Percentiles rank a stretch among this genome's conserved stretches.
Conservation (phyloP, 148 eudicot species). For the Diospyros kaki region DNA sequence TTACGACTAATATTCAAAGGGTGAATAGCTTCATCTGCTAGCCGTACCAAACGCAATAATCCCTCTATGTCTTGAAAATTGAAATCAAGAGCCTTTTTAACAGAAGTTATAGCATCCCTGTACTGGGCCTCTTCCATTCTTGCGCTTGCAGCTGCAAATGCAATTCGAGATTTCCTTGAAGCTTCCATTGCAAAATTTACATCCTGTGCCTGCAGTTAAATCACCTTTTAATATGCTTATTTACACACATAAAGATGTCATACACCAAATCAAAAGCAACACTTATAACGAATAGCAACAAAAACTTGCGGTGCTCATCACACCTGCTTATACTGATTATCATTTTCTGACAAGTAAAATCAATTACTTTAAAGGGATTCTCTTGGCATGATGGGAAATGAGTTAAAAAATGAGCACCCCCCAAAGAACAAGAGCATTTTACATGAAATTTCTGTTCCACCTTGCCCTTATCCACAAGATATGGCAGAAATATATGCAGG, state of each 20-base stretch:
- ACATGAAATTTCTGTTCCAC: neutral
- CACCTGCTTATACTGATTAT: neutral
- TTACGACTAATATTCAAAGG: conserved; percentile 24
- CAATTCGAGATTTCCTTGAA: conserved; percentile 73
- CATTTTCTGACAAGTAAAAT: neutral
- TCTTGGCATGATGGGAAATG: neutral
- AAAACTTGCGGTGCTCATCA: neutral
- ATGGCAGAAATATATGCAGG: too few relatives aligned
- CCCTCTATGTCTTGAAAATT: conserved; percentile 87
- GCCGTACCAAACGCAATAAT: conserved; percentile 72
- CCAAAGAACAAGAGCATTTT: neutral
- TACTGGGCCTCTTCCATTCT: conserved; percentile 35
- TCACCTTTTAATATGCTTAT: conserved; percentile 11
- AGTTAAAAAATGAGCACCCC: neutral
- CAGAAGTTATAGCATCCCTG: conserved; percentile 47
- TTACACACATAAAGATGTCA: neutral
- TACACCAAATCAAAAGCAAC: neutral
- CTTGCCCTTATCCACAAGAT: neutral
- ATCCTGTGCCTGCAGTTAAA: conserved; percentile 66
- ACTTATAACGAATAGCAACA: neutral
- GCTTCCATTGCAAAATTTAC: conserved; percentile 93
- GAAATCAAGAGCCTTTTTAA: conserved; percentile 86
- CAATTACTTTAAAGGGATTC: neutral
- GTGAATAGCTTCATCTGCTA: conserved; percentile 75
- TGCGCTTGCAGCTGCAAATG: conserved; percentile 63